Base-by-base conservation (phyloP, 2,329 filamentous ascomycete species). In the Hortaea werneckii region DNA sequence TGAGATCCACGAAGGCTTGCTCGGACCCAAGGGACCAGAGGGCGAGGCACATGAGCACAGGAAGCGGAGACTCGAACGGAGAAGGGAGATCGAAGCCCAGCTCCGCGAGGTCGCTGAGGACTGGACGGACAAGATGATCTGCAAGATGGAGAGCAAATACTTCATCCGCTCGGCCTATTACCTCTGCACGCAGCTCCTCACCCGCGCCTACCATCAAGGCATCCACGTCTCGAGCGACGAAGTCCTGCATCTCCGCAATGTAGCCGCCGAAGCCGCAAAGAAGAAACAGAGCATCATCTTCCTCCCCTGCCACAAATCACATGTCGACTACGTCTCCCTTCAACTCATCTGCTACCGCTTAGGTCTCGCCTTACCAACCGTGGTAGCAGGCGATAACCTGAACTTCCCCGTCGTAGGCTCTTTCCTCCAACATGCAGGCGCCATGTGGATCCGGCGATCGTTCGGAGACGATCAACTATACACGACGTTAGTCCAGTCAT, bases 271-370 rank as follows among this genome's bases (percentile, higher is more conserved):
- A 58, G 90, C 92, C 1, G 82, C 82, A 47, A 79, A 79, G 63
- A 87, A 92, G 62, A 94, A 92, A 65, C 89, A 95, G 64, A 94
- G 87, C 53, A 94, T 98, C 55, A 85, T 98, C 43, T 98, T 98
- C 64, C 67, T 98, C 47, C 92, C 92, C 0, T 95, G 88, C 54
- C 92, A 98, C 66, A 80, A 89, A 46, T 95, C 87, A 3, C 92
- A 98, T 61, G 85, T 96, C 51, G 92, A 98, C 62, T 98, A 98
- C 58, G 87, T 98, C 50, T 90, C 87, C 4, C 72, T 96, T 32
- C 92, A 98, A 61, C 72, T 98, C 37, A 94, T 98, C 46, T 98
- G 92, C 68, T 98, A 95, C 65, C 81, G 92, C 1, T 71, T 98
- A 4, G 92, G 92, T 1, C 76, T 98, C 12, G 87, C 83, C 0